Base-by-base conservation (phyloP, 139 green algal genomes). In the Micractinium sp. region DNA sequence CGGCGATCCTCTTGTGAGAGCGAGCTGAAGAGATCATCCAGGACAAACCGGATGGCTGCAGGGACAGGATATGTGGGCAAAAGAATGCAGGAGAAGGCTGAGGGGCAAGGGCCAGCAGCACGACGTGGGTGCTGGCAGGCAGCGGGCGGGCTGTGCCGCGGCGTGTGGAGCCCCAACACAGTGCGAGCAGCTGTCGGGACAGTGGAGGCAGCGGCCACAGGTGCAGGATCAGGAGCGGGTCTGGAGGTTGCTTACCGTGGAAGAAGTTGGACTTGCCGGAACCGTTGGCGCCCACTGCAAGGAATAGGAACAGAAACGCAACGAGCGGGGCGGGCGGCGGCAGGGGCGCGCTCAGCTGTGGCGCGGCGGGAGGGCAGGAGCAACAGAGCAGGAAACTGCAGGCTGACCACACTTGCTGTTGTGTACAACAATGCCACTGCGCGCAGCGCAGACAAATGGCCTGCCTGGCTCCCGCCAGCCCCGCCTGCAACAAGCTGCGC, bases 201-300 rank as follows among this genome's bases (percentile, higher is more conserved):
- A 36, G 25, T 35, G 69, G 19, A 12, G 63, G 63, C 2, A 27
- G 63, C 19, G 14, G 12, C 63, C 67, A 35, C 19, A 20, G 29
- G 66, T 67, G 19, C 33, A 67, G 20, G 20, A n/a, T 29, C 36
- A 41, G 4, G 23, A 7, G 15, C 5, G 19, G 39, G 61, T 66
- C 14, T 15, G 41, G 35, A 47, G 12, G 33, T 3, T 19, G n/a
- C 94, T 76, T 87, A 99, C 97, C 97, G 87, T 99, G 95, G 89
- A 99, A 99, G 89, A 99, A 99, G 92, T 99, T 99, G 23, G 95
- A 98, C 90, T 99, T 99, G 23, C 98, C 98, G 2, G 97, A 98
- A n/a, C 98, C 98, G 90, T 99, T 99, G 22, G 98, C 96, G 19
- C 98, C 98, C 31, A 99, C 98, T 98, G 94, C 77, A 91, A 56